Base-by-base conservation (phyloP, 106 monocot genomes). In the Phalaenopsis aphrodite region DNA sequence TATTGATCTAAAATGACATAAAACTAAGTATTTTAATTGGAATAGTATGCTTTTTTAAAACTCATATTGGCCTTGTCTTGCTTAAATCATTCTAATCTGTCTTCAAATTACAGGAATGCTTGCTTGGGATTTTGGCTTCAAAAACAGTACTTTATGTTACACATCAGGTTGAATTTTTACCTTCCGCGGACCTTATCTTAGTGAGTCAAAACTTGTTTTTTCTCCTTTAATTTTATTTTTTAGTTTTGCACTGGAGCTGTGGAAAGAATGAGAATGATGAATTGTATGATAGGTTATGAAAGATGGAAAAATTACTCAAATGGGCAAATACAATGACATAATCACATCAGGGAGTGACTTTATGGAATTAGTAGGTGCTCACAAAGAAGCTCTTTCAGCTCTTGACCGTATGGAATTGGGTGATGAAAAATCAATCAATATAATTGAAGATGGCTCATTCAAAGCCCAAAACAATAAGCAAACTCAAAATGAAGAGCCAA, bases 131-230 rank as follows among this genome's bases (percentile, higher is more conserved):
- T 79, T 79, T 97, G 49, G 85, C 87, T 77, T 88, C 94, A 41
- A 97, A 94, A 83, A 94, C 96, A 1, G 86, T 97, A n/a, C 48
- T 97, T 36, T 97, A 92, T 86, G 94, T 97, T 24, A 94, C 94
- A 9, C 97, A 98, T 85, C 97, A 94, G 71, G 88, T 98, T 39
- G 97, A 98, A 82, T 98, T 98, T 84, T 18, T 72, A 1, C 72
- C 72, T 41, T 72, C 72, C 41, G 98, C 98, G 17, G 98, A 99
- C 65, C 91, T 99, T 76, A 93, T 99, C 43, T 66, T 99, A 85
- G 98, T 99, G 72, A 94, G 84, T 76, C 43, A 18, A 5, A 57
- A 49, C 37, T 75, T n/a, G 14, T 16, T 41, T 41, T 64, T 19
- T 75, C 66, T 56, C 14, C 16, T 82, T 3, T 9, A 68, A 68